phyloP scores from a whole-genome alignment of 1,139 yeast genomes.

The Diutina catenulata region DNA sequence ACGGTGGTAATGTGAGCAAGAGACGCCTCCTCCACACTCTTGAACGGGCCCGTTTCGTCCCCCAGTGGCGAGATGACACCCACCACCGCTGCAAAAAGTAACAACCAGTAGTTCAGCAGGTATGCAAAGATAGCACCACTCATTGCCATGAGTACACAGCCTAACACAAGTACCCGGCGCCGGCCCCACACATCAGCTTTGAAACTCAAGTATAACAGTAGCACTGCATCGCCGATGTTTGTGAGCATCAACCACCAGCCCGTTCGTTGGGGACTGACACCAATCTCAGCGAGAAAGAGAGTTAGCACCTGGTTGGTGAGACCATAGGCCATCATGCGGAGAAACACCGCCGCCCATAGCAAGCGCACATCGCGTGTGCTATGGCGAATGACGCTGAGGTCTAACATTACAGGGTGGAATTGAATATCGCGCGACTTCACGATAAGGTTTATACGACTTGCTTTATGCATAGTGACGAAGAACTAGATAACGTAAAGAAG shows the following conservation, averaged over 20 bases:
- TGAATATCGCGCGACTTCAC: too few species aligned
- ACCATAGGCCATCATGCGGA: constrained; percentile 71
- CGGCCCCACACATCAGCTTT: constrained; percentile 71
- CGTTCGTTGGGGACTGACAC: constrained; percentile 44
- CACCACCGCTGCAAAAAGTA: constrained; percentile 46
- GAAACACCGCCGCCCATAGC: constrained; percentile 40
- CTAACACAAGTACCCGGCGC: constrained; percentile 49
- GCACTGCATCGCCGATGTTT: constrained; percentile 62
- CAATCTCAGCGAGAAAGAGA: constrained; percentile 47
- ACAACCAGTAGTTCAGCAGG: constrained; percentile 30
- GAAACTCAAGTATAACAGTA: constrained; percentile 68
- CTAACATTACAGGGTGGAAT: too few species aligned
- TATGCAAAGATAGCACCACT: constrained; percentile 60
- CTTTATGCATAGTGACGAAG: too few species aligned
- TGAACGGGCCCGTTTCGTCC: constrained; percentile 88
- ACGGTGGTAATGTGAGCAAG: constrained; percentile 70
- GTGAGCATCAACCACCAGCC: constrained; percentile 83
- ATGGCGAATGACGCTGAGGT: too few species aligned
- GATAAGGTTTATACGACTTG: too few species aligned
- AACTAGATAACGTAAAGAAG: too few species aligned
- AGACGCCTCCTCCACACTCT: constrained; percentile 78
- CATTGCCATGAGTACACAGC: constrained; percentile 57
- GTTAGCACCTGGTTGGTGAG: constrained; percentile 73
- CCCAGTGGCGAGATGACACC: constrained; percentile 83
- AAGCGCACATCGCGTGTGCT: background rate